Base-by-base conservation (phyloP, 148 eudicot genomes). In the Diospyros kaki region DNA sequence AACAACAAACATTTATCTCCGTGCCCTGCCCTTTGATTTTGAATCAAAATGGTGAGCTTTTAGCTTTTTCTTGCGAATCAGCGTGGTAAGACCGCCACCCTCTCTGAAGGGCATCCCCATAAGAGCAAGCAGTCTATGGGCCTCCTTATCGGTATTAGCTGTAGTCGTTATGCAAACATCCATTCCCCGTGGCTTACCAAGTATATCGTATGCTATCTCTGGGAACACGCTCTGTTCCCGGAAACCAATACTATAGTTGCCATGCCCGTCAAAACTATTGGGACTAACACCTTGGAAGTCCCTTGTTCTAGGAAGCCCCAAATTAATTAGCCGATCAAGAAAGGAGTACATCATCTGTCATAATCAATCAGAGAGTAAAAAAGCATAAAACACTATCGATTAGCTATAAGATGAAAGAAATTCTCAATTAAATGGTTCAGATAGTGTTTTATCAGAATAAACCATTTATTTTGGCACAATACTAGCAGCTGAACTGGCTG, bases 21-120 rank as follows among this genome's bases (percentile, higher is more conserved):
- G 68, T 60, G 71, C 76, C 75, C 85, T 83, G 9, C 82, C 83
- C 87, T 74, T 87, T 62, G 86, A 72, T 67, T 83, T 92, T 0
- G 96, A 75, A 82, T 81, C 87, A 44, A 94, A 94, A 77, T 94
- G 97, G 77, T 92, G 97, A 81, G 92, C 59, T 81, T 88, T 94
- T 74, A 92, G 81, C 88, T 92, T 95, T 93, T 95, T 95, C 93
- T 89, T 92, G 72, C 87, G 83, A 60, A 89, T 79, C 38, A 75
- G 70, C 7, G 71, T 69, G 41, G 89, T 10, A 2, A 78, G 76
- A n/a, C 82, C 90, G 60, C 82, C 78, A 42, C 92, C 93, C 83
- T 90, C 97, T 83, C 94, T 90, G 56, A 95, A 95, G 0, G 97
- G 98, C 97, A 95, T 95, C 69, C 98, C 98, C 98, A 90, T 90